Base-by-base conservation (phyloP, 2,329 filamentous ascomycete species). In the Thielaviopsis punctulata region DNA sequence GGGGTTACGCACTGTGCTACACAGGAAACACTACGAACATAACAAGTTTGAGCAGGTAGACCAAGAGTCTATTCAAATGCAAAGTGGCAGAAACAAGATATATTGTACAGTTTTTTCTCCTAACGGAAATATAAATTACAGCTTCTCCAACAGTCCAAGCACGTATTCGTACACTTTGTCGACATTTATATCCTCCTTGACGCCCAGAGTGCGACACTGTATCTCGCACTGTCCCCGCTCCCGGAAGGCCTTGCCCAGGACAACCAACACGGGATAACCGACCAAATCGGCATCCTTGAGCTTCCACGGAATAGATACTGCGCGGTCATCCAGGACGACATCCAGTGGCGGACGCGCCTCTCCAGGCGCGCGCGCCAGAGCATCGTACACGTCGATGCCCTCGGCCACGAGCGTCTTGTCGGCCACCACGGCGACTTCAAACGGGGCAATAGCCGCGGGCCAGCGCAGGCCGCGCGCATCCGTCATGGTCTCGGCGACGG, bases 391-490 rank as follows among this genome's bases (percentile, higher is more conserved):
- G 4, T 68, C 62, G 24, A 73, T 66, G 0, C 72, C 76, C 19
- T 77, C 72, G 13, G 68, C 60, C 55, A 70, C 65, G 49, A 69
- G 57, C 9, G 68, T 65, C 56, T 71, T 64, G 19, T 69, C 64
- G 27, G 77, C 65, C 4, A 95, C 67, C 1, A 95, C 68, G 10
- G 82, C 71, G 0, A 79, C 79, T 59, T 90, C 82, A 60, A 84
- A 96, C 0, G 92, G 92, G 2, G 92, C 86, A 57, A 96, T 88
- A 9, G 71, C 79, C 5, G 81, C 73, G 0, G 92, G 92, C 92
- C 92, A 98, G 60, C 86, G 87, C 7, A 96, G 72, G 0, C 88
- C 92, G 61, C 70, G 76, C 2, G 73, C 62, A 58, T 94, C 86
- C 0, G 79, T 73, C 9, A 87, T 70, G 39, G 82, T 75, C 57